phyloP scores from a whole-genome alignment of 441 rosid species.

The Biscutella laevigata region DNA sequence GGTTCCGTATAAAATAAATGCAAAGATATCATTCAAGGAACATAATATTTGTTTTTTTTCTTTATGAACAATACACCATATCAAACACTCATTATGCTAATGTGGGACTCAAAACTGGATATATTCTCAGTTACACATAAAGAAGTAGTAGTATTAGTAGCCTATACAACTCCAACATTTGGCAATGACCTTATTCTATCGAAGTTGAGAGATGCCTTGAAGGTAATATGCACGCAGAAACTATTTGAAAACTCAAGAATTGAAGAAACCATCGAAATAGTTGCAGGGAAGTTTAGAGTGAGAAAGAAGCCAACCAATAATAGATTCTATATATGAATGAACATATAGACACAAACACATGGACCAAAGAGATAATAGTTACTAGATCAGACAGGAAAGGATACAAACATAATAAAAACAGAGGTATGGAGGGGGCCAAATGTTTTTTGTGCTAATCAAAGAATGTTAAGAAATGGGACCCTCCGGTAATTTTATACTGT shows the following conservation, averaged over 20 bases:
- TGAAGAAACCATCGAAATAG: not conserved
- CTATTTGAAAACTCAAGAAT: not conserved
- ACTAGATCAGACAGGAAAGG: constrained; percentile 12
- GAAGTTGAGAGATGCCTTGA: not conserved
- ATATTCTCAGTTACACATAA: constrained; percentile 22
- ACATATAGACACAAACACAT: constrained; percentile 12
- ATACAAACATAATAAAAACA: constrained; percentile 8
- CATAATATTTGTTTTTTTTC: constrained; percentile 21
- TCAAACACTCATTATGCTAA: constrained; percentile 15
- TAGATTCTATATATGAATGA: constrained; percentile 5
- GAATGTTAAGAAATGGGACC: constrained; percentile 26
- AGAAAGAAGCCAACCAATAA: not conserved
- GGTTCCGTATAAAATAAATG: constrained; percentile 23
- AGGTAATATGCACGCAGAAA: not conserved
- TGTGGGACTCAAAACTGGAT: constrained; percentile 20
- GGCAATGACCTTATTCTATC: not conserved
- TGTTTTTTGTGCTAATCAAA: constrained; percentile 26
- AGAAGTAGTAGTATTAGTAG: constrained; percentile 8
- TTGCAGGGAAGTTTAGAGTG: not conserved
- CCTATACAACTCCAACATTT: constrained; percentile 11
- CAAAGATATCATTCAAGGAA: constrained; percentile 29
- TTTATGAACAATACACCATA: constrained; percentile 16
- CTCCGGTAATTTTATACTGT: constrained; percentile 22
- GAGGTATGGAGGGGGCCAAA: constrained; percentile 16
- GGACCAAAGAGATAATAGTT: not conserved